Percentiles rank a stretch among this genome's conserved stretches.
phyloP scores from a whole-genome alignment of 805 yeast genomes.

The Ogataea thermomethanolica region DNA sequence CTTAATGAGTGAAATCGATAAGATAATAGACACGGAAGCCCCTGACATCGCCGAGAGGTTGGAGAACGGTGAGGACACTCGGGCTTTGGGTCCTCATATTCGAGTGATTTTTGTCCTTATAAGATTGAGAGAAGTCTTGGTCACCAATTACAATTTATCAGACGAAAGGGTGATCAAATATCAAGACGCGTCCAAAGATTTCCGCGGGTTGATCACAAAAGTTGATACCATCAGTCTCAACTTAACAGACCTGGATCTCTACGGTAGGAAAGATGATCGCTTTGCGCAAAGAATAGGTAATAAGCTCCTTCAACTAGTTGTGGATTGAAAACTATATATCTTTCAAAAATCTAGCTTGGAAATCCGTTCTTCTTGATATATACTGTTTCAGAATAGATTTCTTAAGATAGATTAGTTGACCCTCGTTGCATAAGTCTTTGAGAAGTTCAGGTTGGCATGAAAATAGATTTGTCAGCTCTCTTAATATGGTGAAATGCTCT shows the following conservation, averaged over 20 bases:
- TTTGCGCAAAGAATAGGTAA: conserved; percentile 1
- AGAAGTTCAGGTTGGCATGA: conserved; percentile 80
- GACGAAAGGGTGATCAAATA: conserved; percentile 20
- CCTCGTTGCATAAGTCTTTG: conserved; percentile 75
- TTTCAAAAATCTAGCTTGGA: conserved; percentile 43
- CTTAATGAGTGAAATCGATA: conserved; percentile 43
- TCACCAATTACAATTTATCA: conserved; percentile 20
- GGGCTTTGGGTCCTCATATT: conserved; percentile 12
- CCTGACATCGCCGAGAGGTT: conserved; percentile 31
- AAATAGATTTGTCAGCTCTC: conserved; percentile 80
- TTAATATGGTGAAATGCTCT: conserved; percentile 41
- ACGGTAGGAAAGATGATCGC: neutral
- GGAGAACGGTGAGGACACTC: conserved; percentile 14
- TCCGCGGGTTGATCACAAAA: conserved; percentile 13
- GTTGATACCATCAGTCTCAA: conserved; percentile 11
- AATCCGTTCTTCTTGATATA: conserved; percentile 67
- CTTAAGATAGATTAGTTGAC: conserved; percentile 66
- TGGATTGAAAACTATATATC: conserved; percentile 21
- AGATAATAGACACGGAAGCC: conserved; percentile 40
- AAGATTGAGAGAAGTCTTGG: conserved; percentile 14
- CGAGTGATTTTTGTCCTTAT: conserved; percentile 18
- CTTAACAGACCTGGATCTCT: conserved; percentile 11
- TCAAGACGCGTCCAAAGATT: conserved; percentile 22
- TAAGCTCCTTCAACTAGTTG: conserved; percentile 3
- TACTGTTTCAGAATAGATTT: conserved; percentile 61